Conservation (phyloP, 208 protist genomes). For the Trypanosoma lewisi region DNA sequence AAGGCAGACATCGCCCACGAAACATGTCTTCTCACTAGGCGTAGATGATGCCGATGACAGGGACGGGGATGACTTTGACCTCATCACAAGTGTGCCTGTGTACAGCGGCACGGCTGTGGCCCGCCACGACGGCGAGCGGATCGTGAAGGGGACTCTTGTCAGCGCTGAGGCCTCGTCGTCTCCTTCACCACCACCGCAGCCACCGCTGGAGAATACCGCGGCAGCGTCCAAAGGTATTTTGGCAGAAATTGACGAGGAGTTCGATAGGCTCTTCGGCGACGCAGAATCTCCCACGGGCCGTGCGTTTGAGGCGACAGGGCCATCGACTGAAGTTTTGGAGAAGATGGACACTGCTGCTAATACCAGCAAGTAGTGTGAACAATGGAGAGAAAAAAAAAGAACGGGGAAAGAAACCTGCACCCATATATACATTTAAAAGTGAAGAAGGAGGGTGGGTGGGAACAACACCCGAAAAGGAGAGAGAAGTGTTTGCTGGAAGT, state of each 20-base stretch:
- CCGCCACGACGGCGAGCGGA: constrained; percentile 13
- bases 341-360: background rate
- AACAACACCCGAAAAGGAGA: too few species aligned
- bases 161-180: background rate
- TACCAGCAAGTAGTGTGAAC: background rate
- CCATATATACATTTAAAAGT: too few species aligned
- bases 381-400: background rate
- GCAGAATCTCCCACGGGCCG: background rate
- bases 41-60: constrained; percentile 43
- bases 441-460: too few species aligned
- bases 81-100: constrained; percentile 58
- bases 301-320: background rate
- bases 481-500: too few species aligned
- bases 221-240: constrained; percentile 8
- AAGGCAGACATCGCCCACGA: background rate
- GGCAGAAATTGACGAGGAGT: constrained; percentile 61
- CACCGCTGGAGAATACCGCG: background rate
- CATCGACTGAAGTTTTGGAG: background rate
- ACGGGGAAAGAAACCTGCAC: too few species aligned
- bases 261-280: constrained; percentile 73
- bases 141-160: constrained; percentile 17
- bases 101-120: constrained; percentile 10
- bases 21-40: constrained; percentile 44
- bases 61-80: constrained; percentile 72
- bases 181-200: background rate